A percentile compares a stretch with the other conserved stretches of the same genome.
Evolutionary conservation across 1,139 yeast genomes (phyloP).

Genomic region (Yamadazyma friedrichii): DNA sequence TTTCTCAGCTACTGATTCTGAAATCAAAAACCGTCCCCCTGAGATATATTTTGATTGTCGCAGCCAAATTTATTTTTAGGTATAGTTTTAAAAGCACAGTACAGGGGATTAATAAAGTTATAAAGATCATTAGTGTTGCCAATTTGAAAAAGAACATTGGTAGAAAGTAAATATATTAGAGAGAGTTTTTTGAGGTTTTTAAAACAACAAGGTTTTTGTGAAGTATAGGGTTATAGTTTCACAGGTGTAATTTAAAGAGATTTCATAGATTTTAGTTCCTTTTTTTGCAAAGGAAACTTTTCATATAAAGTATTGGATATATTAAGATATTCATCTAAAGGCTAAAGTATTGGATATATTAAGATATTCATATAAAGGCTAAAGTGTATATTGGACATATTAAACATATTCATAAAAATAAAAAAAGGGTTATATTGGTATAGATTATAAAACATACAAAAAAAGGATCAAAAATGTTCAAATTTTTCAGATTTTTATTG

Average conservation of each 20-base stretch:
- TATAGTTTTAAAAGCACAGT: background rate
- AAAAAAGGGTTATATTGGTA: background rate
- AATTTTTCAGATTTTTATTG: slow-evolving; percentile 33
- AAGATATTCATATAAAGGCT: too few relatives aligned
- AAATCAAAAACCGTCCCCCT: background rate
- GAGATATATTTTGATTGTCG: background rate
- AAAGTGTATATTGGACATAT: too few relatives aligned
- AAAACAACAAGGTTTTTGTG: background rate
- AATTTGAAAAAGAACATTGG: too few relatives aligned
- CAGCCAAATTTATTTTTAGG: background rate
- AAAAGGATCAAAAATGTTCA: slow-evolving; percentile 22
- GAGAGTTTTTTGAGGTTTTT: background rate
- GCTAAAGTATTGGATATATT: too few relatives aligned
- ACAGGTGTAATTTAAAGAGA: too few relatives aligned
- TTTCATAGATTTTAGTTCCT: too few relatives aligned
- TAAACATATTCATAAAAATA: too few relatives aligned
- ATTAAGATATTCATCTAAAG: too few relatives aligned
- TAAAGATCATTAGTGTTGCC: background rate
- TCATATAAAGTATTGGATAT: too few relatives aligned
- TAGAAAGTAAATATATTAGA: background rate
- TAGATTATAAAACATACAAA: background rate
- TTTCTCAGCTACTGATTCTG: too few relatives aligned
- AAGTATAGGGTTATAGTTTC: background rate
- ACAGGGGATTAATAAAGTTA: background rate
- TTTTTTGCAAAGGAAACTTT: too few relatives aligned